Percentiles rank a stretch among this genome's conserved stretches.
These are phyloP conservation scores for Arthroderma sp. DNA, from an alignment of 2,329 filamentous ascomycete genomes.

Conservation along the genomic window DNA sequence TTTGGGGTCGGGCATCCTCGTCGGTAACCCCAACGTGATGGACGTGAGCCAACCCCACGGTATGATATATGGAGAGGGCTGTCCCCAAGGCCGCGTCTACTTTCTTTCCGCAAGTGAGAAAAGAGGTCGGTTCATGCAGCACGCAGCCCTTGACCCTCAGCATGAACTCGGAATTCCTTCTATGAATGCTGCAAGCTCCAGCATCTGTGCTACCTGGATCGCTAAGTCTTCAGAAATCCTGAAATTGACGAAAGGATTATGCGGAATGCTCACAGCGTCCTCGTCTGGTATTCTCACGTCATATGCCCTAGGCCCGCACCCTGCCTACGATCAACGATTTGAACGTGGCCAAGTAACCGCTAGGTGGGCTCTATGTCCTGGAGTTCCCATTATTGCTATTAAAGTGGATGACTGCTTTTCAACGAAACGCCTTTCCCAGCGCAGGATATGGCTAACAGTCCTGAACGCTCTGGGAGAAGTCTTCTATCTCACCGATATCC, in stretches of 20 bases:
- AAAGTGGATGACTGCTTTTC: constrained; percentile 75
- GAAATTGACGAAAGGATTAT: constrained; percentile 58
- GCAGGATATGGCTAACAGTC: constrained; percentile 79
- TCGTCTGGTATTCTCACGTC: constrained; percentile 71
- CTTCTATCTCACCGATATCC: constrained; percentile 67
- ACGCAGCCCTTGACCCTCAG: constrained; percentile 48
- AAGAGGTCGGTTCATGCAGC: constrained; percentile 60
- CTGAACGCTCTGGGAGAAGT: constrained; percentile 88
- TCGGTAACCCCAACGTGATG: constrained; percentile 74
- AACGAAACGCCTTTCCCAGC: constrained; percentile 52
- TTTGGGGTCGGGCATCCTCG: constrained; percentile 59
- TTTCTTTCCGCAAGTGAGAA: constrained; percentile 64
- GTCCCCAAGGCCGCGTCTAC: constrained; percentile 68
- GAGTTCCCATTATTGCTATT: constrained; percentile 78
- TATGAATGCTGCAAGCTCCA: constrained; percentile 56
- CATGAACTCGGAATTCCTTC: constrained; percentile 64
- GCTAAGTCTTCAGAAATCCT: constrained; percentile 67
- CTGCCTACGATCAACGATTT: constrained; percentile 49
- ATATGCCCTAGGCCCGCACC: constrained; percentile 59
- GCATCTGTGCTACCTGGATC: constrained; percentile 74
- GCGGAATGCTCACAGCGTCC: constrained; percentile 74
- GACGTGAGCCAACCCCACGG: constrained; percentile 80
- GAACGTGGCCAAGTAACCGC: constrained; percentile 68
- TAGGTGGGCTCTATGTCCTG: constrained; percentile 81
- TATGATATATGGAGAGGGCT: constrained; percentile 73